A percentile compares a stretch with the other conserved stretches of the same genome.
Conservation (phyloP, 1,284 basidiomycete genomes). For the Cutaneotrichosporon curvatum region DNA sequence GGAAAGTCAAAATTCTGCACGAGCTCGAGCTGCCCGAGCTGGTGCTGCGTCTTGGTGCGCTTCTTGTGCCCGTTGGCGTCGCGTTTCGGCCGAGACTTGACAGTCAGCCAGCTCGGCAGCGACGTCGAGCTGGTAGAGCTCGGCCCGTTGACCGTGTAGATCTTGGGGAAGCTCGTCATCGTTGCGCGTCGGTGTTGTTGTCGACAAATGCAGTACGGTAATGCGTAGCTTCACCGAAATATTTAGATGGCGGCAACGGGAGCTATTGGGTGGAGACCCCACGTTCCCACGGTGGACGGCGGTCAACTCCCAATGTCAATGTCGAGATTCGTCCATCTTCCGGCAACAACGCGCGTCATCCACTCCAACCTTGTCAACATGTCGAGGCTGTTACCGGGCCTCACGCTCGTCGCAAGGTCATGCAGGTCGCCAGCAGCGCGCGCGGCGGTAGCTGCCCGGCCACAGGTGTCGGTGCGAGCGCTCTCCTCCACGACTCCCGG, state of each 20-base stretch:
- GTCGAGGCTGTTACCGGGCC: background rate
- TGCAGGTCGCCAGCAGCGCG: too few relatives aligned
- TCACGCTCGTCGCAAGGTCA: background rate
- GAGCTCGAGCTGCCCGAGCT: conserved; percentile 59
- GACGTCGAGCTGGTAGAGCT: conserved; percentile 73
- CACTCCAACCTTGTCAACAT: too few relatives aligned
- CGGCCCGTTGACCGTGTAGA: conserved; percentile 85
- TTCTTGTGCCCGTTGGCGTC: conserved; percentile 35
- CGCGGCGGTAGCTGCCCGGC: too few relatives aligned
- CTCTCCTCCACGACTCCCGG: too few relatives aligned
- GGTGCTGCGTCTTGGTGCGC: conserved; percentile 42
- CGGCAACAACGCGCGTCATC: too few relatives aligned
- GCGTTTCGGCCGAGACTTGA: conserved; percentile 50
- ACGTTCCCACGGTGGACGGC: conserved; percentile 1
- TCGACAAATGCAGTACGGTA: background rate
- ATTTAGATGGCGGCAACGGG: conserved; percentile 10
- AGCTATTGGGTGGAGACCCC: background rate
- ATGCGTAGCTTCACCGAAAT: conserved; percentile 6
- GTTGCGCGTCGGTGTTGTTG: conserved; percentile 13
- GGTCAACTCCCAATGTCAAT: too few relatives aligned
- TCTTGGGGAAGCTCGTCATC: conserved; percentile 53
- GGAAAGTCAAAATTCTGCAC: conserved; percentile 96
- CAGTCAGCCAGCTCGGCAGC: conserved; percentile 79
- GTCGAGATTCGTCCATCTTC: too few relatives aligned
- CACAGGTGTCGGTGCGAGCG: too few relatives aligned